A percentile compares a stretch with the other conserved stretches of the same genome.
Evolutionary conservation across 306 rosid species (phyloP).

Genomic region (Cucumis melo): DNA sequence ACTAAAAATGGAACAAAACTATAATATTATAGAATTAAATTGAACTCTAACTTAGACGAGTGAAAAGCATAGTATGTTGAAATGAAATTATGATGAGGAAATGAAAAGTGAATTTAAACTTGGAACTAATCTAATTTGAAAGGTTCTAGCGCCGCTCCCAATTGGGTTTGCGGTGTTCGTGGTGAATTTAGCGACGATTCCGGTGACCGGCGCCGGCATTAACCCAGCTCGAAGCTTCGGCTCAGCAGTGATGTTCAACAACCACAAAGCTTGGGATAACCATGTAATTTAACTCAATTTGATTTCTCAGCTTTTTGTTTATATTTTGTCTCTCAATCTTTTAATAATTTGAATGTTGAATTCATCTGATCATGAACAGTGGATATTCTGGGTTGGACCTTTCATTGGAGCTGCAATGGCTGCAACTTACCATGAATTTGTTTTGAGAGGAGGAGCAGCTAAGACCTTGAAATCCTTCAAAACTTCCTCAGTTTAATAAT

Average conservation of each 20-base stretch:
- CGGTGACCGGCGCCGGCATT: slow-evolving; percentile 20
- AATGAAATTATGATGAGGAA: no score
- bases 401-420: slow-evolving; percentile 50
- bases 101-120: no score
- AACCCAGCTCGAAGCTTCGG: slow-evolving; percentile 20
- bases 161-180: slow-evolving; percentile 19
- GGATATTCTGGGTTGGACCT: slow-evolving; percentile 54
- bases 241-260: slow-evolving; percentile 12
- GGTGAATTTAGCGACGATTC: slow-evolving; percentile 18
- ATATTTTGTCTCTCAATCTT: no score
- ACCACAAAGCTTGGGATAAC: slow-evolving; percentile 11
- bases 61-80: no score
- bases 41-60: no score
- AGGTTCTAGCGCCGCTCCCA: slow-evolving; percentile 22
- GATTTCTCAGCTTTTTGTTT: no score
- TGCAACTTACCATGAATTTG: slow-evolving; percentile 32
- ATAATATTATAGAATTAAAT: no score
- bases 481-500: background rate
- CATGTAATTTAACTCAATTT: background rate
- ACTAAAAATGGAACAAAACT: no score
- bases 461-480: slow-evolving; percentile 1
- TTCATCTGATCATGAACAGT: slow-evolving; percentile 6
- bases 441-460: slow-evolving; percentile 10
- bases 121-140: no score
- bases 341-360: background rate